Evolutionary conservation across 345 rosid genomes (phyloP).

Genomic region (Brassica cretica): DNA sequence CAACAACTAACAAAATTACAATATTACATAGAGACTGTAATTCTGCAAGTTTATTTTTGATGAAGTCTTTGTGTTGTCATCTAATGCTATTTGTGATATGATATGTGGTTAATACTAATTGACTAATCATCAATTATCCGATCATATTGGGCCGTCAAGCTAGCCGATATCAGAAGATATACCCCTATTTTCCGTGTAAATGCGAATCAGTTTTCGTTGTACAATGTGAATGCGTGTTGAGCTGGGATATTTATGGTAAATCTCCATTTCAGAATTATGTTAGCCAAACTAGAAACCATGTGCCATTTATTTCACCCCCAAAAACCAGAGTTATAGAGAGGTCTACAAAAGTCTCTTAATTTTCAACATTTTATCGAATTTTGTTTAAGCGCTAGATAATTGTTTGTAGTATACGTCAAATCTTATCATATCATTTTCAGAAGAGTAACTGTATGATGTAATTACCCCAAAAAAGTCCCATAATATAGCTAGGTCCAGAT

Average conservation of each 20-base stretch:
- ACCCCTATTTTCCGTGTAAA: background rate
- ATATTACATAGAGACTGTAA: background rate
- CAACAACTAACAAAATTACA: background rate
- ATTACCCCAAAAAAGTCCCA: background rate
- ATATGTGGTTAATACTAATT: background rate
- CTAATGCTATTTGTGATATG: background rate
- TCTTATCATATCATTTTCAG: conserved; percentile 10
- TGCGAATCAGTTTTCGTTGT: background rate
- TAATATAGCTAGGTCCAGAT: background rate
- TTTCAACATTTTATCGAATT: background rate
- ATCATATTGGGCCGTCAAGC: background rate
- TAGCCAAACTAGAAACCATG: background rate
- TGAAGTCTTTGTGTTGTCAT: background rate
- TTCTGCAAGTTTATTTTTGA: too few relatives aligned
- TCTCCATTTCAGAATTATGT: background rate
- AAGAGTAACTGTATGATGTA: conserved; percentile 2
- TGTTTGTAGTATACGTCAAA: conserved; percentile 8
- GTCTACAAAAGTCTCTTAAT: background rate
- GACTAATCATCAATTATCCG: background rate
- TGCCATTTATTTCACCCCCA: conserved; percentile 2
- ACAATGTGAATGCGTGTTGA: background rate
- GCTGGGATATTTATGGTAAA: background rate
- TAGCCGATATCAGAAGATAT: too few relatives aligned
- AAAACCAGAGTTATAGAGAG: background rate
- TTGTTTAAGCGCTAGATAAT: background rate